phyloP scores from a whole-genome alignment of 305 asterid species.

The Fraxinus latifolia region DNA sequence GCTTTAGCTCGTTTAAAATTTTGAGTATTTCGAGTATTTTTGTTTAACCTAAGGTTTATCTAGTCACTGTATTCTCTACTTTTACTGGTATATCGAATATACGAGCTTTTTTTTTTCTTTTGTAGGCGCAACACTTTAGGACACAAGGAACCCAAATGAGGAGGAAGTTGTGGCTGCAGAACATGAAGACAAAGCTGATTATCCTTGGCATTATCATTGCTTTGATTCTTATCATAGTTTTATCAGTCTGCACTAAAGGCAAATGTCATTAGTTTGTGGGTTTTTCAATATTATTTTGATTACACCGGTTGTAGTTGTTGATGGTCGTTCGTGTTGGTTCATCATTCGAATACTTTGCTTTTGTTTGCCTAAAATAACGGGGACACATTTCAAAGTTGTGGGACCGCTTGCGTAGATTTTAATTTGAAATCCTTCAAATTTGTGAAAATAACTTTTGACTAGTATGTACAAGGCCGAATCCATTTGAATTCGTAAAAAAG shows the following conservation, averaged over 20 bases:
- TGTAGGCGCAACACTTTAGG: conserved; percentile 4
- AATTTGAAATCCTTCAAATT: not conserved
- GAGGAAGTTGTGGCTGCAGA: conserved; percentile 6
- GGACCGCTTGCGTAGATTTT: not conserved
- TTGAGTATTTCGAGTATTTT: not conserved
- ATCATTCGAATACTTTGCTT: not conserved
- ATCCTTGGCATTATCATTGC: not conserved
- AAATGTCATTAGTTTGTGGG: not conserved
- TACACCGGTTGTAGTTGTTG: not conserved
- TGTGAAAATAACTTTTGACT: too few species aligned
- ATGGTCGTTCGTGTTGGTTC: not conserved
- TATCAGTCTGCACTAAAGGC: not conserved
- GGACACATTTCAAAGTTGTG: not conserved
- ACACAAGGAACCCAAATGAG: conserved; percentile 13
- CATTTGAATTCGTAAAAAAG: too few species aligned
- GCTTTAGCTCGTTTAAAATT: not conserved
- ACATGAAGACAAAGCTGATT: not conserved
- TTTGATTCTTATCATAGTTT: not conserved
- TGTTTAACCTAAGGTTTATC: not conserved
- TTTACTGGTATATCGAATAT: not conserved
- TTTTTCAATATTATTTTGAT: not conserved
- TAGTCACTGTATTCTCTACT: not conserved
- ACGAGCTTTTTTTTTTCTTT: not conserved
- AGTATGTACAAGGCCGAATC: too few species aligned
- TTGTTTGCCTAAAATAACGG: not conserved